phyloP scores from a whole-genome alignment of 2,329 filamentous ascomycete genomes.

The Penicillium olsonii region DNA sequence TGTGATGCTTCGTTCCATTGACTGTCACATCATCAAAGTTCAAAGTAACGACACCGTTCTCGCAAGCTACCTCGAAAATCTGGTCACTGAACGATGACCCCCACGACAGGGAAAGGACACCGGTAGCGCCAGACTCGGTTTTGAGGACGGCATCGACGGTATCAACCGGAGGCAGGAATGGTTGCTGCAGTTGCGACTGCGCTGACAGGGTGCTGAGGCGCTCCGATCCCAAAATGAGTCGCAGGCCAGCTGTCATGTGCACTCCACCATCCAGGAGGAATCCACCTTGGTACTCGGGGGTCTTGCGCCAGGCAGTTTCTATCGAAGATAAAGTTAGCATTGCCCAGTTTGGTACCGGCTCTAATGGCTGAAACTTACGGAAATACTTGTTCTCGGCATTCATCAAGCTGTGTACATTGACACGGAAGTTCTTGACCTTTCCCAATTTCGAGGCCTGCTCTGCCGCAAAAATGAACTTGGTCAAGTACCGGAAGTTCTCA shows the following conservation, averaged over 20 bases:
- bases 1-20: slow-evolving; percentile 42
- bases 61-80: slow-evolving; percentile 54
- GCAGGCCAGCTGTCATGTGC: slow-evolving; percentile 56
- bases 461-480: slow-evolving; percentile 49
- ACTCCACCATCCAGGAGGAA: slow-evolving; percentile 62
- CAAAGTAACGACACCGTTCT: slow-evolving; percentile 53
- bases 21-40: slow-evolving; percentile 38
- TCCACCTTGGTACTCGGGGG: slow-evolving; percentile 58
- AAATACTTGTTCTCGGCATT: slow-evolving; percentile 56
- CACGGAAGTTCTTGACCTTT: slow-evolving; percentile 52
- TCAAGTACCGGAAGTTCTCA: slow-evolving; percentile 60
- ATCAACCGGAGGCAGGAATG: slow-evolving; percentile 58
- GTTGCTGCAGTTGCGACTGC: slow-evolving; percentile 51
- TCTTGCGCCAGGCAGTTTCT: slow-evolving; percentile 56
- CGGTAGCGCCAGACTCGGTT: slow-evolving; percentile 51
- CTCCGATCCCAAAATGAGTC: slow-evolving; percentile 51
- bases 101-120: slow-evolving; percentile 54
- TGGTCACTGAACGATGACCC: slow-evolving; percentile 54
- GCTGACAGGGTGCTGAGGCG: slow-evolving; percentile 49
- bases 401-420: slow-evolving; percentile 48
- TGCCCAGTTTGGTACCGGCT: background rate
- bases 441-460: slow-evolving; percentile 51
- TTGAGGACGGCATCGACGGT: slow-evolving; percentile 56
- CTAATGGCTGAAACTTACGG: slow-evolving; percentile 31
- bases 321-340: slow-evolving; percentile 5